Base-by-base conservation (phyloP, 306 rosid species). In the Begonia fuchsioides region DNA sequence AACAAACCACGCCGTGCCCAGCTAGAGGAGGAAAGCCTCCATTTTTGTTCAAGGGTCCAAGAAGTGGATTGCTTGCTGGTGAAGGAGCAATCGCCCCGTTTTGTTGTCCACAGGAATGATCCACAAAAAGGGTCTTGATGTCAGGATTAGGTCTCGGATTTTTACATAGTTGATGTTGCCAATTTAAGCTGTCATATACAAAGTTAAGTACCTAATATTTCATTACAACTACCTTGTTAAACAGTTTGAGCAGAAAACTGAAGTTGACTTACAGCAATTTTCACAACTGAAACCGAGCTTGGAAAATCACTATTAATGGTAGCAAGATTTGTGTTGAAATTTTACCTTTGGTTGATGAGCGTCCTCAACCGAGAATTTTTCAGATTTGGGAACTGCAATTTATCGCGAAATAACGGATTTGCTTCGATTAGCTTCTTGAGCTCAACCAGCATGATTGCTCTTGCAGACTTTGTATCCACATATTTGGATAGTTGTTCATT, bases 151-250 rank as follows among this genome's bases (percentile, higher is more conserved):
- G 95, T 64, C 97, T 76, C 7, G 97, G 97, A 43, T 76, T 90
- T 65, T 90, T 90, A 72, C 97, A 90, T 43, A 90, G 97, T 57
- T 84, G 95, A 44, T 90, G 97, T 74, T 88, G 95, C 97, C 97
- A 88, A 72, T 88, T 88, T 71, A 88, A 69, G 85, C 97, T 88
- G 83, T 13, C 70, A 74, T 73, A 65, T 32, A 47, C 50, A 49
- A 55, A 46, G 26, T 26, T 49, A 64, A 26, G 35, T 26, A 26
- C 35, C 35, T 26, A 26, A 26, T 26, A 26, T 26, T 26, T 26
- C 1, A 26, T 26, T 26, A 26, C 7, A 26, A 26, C 35, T 26
- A 26, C n/a, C n/a, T n/a, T n/a, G n/a, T n/a, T n/a, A n/a, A n/a
- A n/a, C n/a, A n/a, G n/a, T n/a, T n/a, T n/a, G n/a, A n/a, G n/a